These are phyloP conservation scores for Termitomyces sp. DNA, from an alignment of 768 basidiomycete genomes.

Conservation along the genomic window DNA sequence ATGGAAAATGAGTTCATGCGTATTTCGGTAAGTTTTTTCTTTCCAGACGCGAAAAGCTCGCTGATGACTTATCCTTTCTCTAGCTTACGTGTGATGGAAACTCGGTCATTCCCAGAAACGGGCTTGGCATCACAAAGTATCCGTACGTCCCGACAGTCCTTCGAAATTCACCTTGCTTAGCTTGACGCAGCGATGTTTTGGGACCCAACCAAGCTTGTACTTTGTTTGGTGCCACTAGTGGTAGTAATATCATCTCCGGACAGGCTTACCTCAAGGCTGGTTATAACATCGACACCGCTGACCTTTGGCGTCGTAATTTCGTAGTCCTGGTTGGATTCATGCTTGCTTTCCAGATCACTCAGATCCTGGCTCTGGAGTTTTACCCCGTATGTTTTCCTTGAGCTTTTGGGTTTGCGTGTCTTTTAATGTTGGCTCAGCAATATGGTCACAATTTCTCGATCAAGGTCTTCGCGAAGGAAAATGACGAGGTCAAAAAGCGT, in stretches of 20 bases:
- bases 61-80: background rate
- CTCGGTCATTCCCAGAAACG: conserved; percentile 63
- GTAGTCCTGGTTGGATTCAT: conserved; percentile 69
- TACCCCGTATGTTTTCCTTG: conserved; percentile 42
- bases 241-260: conserved; percentile 52
- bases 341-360: conserved; percentile 62
- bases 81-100: conserved; percentile 62
- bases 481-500: conserved; percentile 43
- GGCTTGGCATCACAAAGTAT: conserved; percentile 49
- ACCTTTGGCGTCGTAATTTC: conserved; percentile 66
- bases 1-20: conserved; percentile 88
- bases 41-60: background rate
- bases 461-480: conserved; percentile 58
- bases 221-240: conserved; percentile 57
- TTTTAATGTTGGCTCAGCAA: conserved; percentile 29
- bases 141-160: conserved; percentile 37
- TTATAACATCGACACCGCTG: conserved; percentile 40
- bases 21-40: conserved; percentile 39
- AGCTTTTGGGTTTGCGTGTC: background rate
- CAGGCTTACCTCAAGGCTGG: conserved; percentile 54
- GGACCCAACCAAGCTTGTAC: conserved; percentile 77
- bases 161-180: conserved; percentile 7
- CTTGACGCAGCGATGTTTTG: conserved; percentile 35
- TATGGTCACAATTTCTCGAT: conserved; percentile 44
- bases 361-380: conserved; percentile 62